Evolutionary conservation across 2,329 filamentous ascomycete genomes (phyloP).

Genomic region (Malbranchea zuffiana): DNA sequence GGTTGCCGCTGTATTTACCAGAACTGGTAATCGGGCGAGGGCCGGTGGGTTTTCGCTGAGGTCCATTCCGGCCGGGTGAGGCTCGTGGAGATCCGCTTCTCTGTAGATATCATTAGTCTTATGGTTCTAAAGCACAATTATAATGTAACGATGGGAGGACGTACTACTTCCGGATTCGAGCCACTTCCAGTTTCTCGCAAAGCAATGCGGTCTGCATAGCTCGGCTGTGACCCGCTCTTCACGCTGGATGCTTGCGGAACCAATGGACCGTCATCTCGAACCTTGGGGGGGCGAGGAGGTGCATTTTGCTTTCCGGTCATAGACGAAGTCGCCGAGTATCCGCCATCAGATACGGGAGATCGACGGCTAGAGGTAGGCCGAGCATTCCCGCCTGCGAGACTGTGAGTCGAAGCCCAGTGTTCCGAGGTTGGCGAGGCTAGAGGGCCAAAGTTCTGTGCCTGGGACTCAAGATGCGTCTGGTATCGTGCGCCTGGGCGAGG

Average conservation of each 20-base stretch:
- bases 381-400: conserved; percentile 24
- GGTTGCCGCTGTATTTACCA: conserved; percentile 18
- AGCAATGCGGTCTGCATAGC: conserved; percentile 33
- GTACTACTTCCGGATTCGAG: conserved; percentile 21
- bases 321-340: conserved; percentile 35
- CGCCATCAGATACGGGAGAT: conserved; percentile 38
- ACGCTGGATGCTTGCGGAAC: conserved; percentile 42
- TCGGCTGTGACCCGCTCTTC: conserved; percentile 26
- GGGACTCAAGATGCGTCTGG: conserved; percentile 50
- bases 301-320: conserved; percentile 25
- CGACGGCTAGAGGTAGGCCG: conserved; percentile 29
- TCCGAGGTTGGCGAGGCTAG: conserved; percentile 35
- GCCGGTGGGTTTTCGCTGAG: conserved; percentile 38
- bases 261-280: conserved; percentile 48
- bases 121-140: background rate
- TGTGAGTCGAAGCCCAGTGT: conserved; percentile 37
- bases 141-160: conserved; percentile 8
- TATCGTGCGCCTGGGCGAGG: conserved; percentile 52
- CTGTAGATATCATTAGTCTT: conserved; percentile 8
- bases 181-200: conserved; percentile 23
- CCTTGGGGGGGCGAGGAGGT: conserved; percentile 43
- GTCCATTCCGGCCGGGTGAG: conserved; percentile 22
- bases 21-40: conserved; percentile 36
- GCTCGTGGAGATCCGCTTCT: conserved; percentile 21
- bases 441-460: conserved; percentile 45